Percentiles rank a stretch among this genome's conserved stretches.
Conservation (phyloP, 2,329 filamentous ascomycete species). For the Aspergillus sclerotialis region DNA sequence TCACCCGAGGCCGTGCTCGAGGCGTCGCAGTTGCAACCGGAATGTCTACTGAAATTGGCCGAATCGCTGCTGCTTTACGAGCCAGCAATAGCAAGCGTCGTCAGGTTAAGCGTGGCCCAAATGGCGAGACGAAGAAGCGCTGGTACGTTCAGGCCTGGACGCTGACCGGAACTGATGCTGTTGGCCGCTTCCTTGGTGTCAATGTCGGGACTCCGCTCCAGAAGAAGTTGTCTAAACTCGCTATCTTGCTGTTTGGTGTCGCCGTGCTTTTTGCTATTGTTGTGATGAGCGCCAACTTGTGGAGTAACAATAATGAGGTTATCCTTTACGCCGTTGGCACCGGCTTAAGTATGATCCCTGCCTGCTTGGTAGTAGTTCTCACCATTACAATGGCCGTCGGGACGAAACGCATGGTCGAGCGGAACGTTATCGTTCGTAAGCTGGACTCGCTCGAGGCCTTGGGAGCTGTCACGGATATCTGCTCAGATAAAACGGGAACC, state of each 20-base stretch:
- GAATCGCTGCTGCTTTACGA: conserved; percentile 55
- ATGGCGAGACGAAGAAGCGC: conserved; percentile 41
- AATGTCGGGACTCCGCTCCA: conserved; percentile 61
- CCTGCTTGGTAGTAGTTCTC: conserved; percentile 53
- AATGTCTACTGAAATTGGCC: conserved; percentile 55
- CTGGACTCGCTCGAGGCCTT: conserved; percentile 50
- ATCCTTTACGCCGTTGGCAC: conserved; percentile 56
- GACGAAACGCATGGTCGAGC: conserved; percentile 47
- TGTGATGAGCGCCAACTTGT: conserved; percentile 56
- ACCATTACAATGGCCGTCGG: conserved; percentile 59
- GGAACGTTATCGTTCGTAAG: conserved; percentile 49
- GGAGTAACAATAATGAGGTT: conserved; percentile 45
- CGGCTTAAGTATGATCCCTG: conserved; percentile 52
- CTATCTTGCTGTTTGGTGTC: conserved; percentile 56
- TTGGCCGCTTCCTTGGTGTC: conserved; percentile 57
- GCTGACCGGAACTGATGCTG: conserved; percentile 46
- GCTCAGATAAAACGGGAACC: conserved; percentile 52
- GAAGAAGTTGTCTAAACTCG: conserved; percentile 58
- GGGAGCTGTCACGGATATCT: conserved; percentile 52
- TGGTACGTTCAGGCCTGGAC: conserved; percentile 42
- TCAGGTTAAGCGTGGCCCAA: conserved; percentile 41
- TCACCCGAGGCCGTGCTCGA: conserved; percentile 51
- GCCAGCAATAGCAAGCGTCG: conserved; percentile 46
- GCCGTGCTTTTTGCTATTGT: conserved; percentile 62
- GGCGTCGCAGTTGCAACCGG: conserved; percentile 52